phyloP scores from a whole-genome alignment of 2,329 filamentous ascomycete species.

The Clarireedia sp. region DNA sequence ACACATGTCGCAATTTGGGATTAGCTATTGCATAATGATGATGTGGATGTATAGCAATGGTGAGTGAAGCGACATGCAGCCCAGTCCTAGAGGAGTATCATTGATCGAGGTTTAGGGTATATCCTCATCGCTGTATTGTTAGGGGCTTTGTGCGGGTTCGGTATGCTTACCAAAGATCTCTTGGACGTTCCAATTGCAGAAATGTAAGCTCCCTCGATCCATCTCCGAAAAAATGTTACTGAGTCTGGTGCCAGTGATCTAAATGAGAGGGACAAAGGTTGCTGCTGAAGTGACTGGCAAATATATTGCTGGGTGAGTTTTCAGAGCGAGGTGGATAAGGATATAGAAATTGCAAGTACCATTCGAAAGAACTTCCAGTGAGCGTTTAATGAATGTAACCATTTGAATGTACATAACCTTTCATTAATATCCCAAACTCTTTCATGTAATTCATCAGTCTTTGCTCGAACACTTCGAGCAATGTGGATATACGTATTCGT shows the following conservation, averaged over 20 bases:
- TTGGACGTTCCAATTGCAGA: not conserved
- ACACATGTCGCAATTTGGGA: slow-evolving; percentile 18
- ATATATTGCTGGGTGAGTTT: not conserved
- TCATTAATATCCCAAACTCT: not conserved
- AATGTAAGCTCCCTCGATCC: slow-evolving; percentile 1
- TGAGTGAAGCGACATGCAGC: not conserved
- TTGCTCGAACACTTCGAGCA: no score
- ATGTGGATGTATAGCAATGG: slow-evolving; percentile 24
- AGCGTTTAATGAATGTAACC: not conserved
- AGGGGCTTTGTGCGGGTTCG: slow-evolving; percentile 18
- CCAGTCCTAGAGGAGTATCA: not conserved
- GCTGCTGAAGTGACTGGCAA: slow-evolving; percentile 1
- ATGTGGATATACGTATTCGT: no score
- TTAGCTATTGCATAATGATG: slow-evolving; percentile 17
- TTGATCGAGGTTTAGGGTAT: slow-evolving; percentile 14
- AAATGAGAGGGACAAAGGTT: slow-evolving; percentile 7
- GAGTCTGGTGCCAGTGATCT: not conserved
- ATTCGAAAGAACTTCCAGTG: not conserved
- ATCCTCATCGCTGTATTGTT: slow-evolving; percentile 20
- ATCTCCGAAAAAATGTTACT: not conserved
- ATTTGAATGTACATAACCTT: not conserved
- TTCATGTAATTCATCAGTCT: no score
- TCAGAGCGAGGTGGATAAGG: not conserved
- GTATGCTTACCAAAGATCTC: slow-evolving; percentile 20
- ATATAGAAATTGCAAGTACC: not conserved